Percentiles rank a stretch among this genome's conserved stretches.
phyloP scores from a whole-genome alignment of 345 rosid species.

The Citrus unshiu region DNA sequence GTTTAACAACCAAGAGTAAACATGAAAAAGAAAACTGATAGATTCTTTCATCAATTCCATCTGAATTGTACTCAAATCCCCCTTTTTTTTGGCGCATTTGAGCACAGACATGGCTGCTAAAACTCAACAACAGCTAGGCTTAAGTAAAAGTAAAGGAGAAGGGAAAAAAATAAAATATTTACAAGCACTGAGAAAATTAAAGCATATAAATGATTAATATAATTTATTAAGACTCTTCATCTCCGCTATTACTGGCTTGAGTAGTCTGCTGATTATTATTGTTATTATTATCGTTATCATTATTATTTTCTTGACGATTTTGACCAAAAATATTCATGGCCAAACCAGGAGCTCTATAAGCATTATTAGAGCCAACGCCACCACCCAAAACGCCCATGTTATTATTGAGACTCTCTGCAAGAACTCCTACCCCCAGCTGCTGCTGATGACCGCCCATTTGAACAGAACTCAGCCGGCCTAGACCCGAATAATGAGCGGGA shows the following conservation, averaged over 20 bases:
- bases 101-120: background rate
- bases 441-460: constrained; percentile 33
- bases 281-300: constrained; percentile 5
- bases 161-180: background rate
- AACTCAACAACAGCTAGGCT: background rate
- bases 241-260: constrained; percentile 26
- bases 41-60: background rate
- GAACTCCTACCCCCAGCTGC: constrained; percentile 30
- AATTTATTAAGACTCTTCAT: constrained; percentile 27
- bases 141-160: too few relatives aligned
- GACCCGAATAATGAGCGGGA: constrained; percentile 24
- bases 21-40: background rate
- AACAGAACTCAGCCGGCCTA: constrained; percentile 29
- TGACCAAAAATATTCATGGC: constrained; percentile 39
- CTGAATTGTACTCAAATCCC: background rate
- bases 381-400: constrained; percentile 29
- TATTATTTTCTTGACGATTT: constrained; percentile 15
- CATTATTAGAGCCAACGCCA: background rate
- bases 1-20: background rate
- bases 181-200: background rate
- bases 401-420: constrained; percentile 14
- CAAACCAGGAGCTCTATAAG: constrained; percentile 27
- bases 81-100: background rate
- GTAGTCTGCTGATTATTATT: constrained; percentile 13
- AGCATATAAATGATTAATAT: too few relatives aligned